Conservation (phyloP, 352 stramenopile genomes). For the Pythium dissotocum region DNA sequence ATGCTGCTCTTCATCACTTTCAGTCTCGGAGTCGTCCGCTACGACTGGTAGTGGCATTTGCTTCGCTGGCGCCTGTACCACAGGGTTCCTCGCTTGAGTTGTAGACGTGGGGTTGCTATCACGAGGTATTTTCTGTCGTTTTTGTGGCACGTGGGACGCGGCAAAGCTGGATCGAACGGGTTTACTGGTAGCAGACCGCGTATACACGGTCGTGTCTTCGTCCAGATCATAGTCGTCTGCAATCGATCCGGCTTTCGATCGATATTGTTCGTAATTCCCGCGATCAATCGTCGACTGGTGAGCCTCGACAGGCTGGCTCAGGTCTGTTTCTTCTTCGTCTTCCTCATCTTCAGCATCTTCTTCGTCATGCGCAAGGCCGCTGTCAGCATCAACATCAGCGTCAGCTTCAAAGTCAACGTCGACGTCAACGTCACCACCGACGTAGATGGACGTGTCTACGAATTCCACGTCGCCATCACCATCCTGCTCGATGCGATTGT, state of each 20-base stretch:
- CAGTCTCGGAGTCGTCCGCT: slow-evolving; percentile 18
- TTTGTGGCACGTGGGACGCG: background rate
- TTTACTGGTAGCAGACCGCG: background rate
- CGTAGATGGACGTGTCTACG: too few relatives aligned
- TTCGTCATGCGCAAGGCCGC: slow-evolving; percentile 21
- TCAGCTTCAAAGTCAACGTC: slow-evolving; percentile 2
- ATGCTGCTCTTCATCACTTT: slow-evolving; percentile 17
- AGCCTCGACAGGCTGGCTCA: slow-evolving; percentile 1
- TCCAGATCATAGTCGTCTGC: slow-evolving; percentile 24
- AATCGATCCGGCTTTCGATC: slow-evolving; percentile 21
- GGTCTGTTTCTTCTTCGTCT: slow-evolving; percentile 11
- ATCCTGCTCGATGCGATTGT: background rate
- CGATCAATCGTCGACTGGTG: slow-evolving; percentile 49
- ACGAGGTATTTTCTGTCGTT: background rate
- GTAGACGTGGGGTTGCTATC: background rate
- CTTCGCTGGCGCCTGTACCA: background rate
- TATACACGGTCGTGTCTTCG: slow-evolving; percentile 5
- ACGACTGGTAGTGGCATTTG: background rate
- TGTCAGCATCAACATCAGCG: slow-evolving; percentile 15
- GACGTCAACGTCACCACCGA: slow-evolving; percentile 17
- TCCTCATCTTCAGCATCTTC: slow-evolving; percentile 25
- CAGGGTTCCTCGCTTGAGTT: background rate
- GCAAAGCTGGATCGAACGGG: background rate
- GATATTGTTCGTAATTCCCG: slow-evolving; percentile 36
- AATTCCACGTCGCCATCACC: slow-evolving; percentile 9